Conservation (phyloP, 192 early-diverging fungal species). For the Powellomyces hirtus region DNA sequence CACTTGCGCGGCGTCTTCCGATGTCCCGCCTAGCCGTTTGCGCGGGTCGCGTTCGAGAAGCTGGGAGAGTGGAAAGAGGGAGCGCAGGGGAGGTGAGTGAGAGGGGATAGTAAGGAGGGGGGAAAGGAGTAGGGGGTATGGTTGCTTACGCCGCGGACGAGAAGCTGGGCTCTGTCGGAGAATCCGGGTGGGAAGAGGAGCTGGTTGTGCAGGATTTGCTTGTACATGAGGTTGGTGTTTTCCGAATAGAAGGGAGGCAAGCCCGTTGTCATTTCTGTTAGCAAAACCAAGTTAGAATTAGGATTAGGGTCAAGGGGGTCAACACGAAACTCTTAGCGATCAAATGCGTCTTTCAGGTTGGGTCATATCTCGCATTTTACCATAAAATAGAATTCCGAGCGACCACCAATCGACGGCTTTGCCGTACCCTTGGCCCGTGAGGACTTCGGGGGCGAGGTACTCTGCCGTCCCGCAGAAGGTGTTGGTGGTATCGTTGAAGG, state of each 20-base stretch:
- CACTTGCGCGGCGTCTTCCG: constrained; percentile 58
- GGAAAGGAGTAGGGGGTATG: neutral
- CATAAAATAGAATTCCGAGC: constrained; percentile 75
- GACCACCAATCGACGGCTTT: constrained; percentile 83
- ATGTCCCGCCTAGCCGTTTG: constrained; percentile 55
- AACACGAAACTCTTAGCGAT: constrained; percentile 6
- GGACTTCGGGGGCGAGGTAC: constrained; percentile 84
- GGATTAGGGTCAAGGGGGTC: too few relatives aligned
- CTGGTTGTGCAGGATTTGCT: constrained; percentile 55
- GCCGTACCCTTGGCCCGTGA: constrained; percentile 66
- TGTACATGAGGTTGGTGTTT: constrained; percentile 60
- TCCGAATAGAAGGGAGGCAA: constrained; percentile 61
- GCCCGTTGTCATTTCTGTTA: constrained; percentile 60
- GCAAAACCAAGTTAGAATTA: too few relatives aligned
- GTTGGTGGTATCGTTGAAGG: constrained; percentile 47
- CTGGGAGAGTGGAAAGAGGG: constrained; percentile 11
- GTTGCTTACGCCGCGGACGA: constrained; percentile 45
- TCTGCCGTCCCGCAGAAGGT: constrained; percentile 54
- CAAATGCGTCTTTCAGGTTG: neutral
- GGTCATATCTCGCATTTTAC: constrained; percentile 37
- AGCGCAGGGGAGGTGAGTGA: neutral
- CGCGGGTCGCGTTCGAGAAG: constrained; percentile 66
- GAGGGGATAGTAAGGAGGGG: neutral
- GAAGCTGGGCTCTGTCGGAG: constrained; percentile 35
- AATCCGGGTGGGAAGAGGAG: constrained; percentile 51